Conservation (phyloP, 176 grass and related monocot genomes). For the Triticum turgidum region DNA sequence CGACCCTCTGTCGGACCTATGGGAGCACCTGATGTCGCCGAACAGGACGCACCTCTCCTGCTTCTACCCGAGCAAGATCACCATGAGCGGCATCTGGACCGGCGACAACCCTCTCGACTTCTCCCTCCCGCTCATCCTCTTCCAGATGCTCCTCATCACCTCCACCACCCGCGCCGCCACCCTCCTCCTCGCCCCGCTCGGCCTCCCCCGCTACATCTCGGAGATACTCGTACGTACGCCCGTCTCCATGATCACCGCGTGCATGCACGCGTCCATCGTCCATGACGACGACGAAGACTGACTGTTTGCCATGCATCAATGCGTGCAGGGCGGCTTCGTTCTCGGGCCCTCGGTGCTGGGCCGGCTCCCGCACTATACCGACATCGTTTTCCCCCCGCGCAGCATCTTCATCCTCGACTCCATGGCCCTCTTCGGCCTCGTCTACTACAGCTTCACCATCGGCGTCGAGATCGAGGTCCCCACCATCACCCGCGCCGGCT, state of each 20-base stretch:
- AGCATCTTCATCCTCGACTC: conserved; percentile 69
- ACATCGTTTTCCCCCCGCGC: conserved; percentile 45
- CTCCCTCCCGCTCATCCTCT: conserved; percentile 58
- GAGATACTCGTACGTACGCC: conserved; percentile 49
- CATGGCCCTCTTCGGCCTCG: conserved; percentile 63
- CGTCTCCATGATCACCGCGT: not conserved
- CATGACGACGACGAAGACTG: not conserved
- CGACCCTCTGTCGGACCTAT: conserved; percentile 11
- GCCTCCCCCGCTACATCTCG: conserved; percentile 59
- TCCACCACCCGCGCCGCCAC: conserved; percentile 35
- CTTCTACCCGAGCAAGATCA: conserved; percentile 58
- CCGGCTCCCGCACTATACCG: conserved; percentile 32
- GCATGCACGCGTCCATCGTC: not conserved
- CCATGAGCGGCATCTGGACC: conserved; percentile 53
- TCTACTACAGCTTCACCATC: conserved; percentile 69
- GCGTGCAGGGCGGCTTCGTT: conserved; percentile 28
- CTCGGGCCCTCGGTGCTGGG: conserved; percentile 70
- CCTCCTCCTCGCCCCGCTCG: conserved; percentile 54
- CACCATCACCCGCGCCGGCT: conserved; percentile 24
- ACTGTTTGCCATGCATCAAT: not conserved
- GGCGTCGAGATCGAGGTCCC: conserved; percentile 64
- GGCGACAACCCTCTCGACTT: conserved; percentile 56
- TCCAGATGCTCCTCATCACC: conserved; percentile 70
- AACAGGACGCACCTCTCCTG: conserved; percentile 31
- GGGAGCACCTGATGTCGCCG: not conserved